Base-by-base conservation (phyloP, 306 rosid species). In the Rosa lucieae region DNA sequence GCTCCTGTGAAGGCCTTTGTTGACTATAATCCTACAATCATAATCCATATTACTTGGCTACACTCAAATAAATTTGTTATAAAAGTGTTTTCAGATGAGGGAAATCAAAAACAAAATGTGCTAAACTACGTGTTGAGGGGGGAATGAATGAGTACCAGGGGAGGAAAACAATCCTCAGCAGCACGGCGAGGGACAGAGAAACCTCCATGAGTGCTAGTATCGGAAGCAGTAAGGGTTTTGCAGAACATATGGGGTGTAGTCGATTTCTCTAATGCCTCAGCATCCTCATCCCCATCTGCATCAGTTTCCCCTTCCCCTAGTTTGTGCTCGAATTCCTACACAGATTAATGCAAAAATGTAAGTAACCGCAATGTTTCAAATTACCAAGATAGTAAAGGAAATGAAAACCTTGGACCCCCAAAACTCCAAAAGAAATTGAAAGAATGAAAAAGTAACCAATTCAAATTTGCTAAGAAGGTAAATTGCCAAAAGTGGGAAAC, bases 121-220 rank as follows among this genome's bases (percentile, higher is more conserved):
- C 61, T 10, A 1, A 44, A 76, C 71, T 26, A 61, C 11, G 48
- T 4, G 18, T 5, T 11, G 73, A 9, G 75, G 26, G 77, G 23
- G 65, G 66, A 61, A 39, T 42, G 59, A 71, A 71, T 72, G 32
- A 65, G 81, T 91, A 96, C 99, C 97, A 96, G 86, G 53, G 98
- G 93, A 75, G 99, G 98, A 77, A 96, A 96, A 87, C 99, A 96
- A 85, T 96, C 99, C 84, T 96, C 99, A n/a, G 99, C 99, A 1
- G 99, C 99, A 13, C 99, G 94, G 46, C 99, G 93, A 43, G 99
- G 99, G 37, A 96, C 99, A 3, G 99, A 96, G 84, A 96, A 96
- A 32, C 99, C 99, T 69, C 99, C 99, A 72, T 96, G 99, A 80
- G 99, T 93, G 85, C 99, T 96, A 10, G 99, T 96, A 81, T 96